A percentile compares a stretch with the other conserved stretches of the same genome.
These are phyloP conservation scores for Geosmithia putterillii DNA, from an alignment of 2,329 filamentous ascomycete species.

Conservation along the genomic window DNA sequence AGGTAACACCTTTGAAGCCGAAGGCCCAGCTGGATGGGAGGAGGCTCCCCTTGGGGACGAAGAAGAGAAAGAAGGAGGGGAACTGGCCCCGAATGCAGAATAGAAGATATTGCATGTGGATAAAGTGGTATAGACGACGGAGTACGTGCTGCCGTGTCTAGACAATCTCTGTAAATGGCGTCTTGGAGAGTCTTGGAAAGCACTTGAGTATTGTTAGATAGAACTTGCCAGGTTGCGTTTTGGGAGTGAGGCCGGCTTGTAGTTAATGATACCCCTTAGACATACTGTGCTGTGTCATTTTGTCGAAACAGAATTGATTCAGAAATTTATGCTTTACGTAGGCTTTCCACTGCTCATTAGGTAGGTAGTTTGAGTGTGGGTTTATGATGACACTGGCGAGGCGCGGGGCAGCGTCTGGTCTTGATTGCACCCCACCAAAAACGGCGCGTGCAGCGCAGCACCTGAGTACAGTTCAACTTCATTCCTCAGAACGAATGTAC, in stretches of 20 bases:
- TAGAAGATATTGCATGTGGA: too few species aligned
- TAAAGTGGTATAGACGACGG: too few species aligned
- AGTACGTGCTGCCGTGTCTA: neutral
- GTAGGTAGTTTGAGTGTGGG: neutral
- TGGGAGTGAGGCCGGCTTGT: neutral
- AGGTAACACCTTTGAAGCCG: constrained; percentile 57
- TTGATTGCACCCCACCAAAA: neutral
- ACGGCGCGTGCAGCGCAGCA: neutral
- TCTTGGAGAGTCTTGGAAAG: neutral
- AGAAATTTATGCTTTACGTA: neutral
- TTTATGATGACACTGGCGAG: neutral
- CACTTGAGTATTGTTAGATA: neutral
- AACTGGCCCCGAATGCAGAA: too few species aligned
- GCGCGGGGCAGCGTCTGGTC: neutral
- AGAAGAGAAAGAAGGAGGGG: too few species aligned
- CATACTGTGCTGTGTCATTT: neutral
- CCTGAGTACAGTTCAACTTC: neutral
- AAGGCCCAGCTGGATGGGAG: constrained; percentile 23
- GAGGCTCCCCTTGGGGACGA: neutral
- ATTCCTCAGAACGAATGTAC: neutral
- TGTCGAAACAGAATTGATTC: neutral
- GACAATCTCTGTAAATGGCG: neutral
- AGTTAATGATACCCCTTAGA: neutral
- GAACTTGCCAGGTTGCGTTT: neutral
- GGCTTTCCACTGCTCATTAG: neutral